phyloP scores from a whole-genome alignment of 805 yeast species.

The Candida schatavii region DNA sequence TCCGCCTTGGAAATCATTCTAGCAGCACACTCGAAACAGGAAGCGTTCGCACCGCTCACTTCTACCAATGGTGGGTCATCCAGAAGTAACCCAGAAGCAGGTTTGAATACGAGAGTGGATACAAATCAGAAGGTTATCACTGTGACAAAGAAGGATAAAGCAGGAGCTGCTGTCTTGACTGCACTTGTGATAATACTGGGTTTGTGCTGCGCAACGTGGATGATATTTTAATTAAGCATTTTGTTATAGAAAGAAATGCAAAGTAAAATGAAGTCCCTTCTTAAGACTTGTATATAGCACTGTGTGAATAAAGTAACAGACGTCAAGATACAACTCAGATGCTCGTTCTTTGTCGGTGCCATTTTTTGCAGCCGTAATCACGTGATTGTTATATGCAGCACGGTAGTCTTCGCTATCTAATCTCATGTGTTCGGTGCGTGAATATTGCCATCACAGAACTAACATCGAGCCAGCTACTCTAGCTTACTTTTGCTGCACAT shows the following conservation, averaged over 20 bases:
- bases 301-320: no score
- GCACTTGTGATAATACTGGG: conserved; percentile 64
- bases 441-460: no score
- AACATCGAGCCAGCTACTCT: no score
- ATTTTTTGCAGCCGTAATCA: no score
- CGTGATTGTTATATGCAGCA: neutral
- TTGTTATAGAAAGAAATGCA: no score
- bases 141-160: conserved; percentile 65
- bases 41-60: conserved; percentile 31
- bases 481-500: no score
- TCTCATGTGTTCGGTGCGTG: neutral
- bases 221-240: conserved; percentile 49
- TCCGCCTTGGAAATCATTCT: conserved; percentile 67
- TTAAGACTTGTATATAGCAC: no score
- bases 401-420: neutral
- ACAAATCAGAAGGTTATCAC: conserved; percentile 41
- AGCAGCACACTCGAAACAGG: conserved; percentile 21
- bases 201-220: conserved; percentile 74
- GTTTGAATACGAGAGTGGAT: conserved; percentile 31
- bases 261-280: no score
- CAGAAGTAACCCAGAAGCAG: conserved; percentile 34
- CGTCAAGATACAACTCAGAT: no score
- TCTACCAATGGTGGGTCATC: conserved; percentile 36
- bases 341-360: no score
- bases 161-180: conserved; percentile 89